These are phyloP conservation scores for Melastoma candidum DNA, from an alignment of 441 rosid genomes.

Conservation along the genomic window DNA sequence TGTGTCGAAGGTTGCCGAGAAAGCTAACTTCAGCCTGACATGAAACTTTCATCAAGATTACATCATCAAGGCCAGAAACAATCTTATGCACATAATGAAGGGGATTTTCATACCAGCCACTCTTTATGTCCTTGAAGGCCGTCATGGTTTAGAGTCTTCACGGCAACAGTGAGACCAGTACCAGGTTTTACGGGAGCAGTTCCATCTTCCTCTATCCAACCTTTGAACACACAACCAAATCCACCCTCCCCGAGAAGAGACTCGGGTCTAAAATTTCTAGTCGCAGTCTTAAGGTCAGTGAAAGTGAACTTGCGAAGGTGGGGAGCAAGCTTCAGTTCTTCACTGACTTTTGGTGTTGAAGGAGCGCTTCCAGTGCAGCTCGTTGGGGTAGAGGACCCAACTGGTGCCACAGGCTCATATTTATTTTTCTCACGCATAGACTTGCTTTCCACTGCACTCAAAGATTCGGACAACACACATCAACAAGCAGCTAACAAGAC, in stretches of 20 bases:
- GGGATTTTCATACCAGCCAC: constrained; percentile 38
- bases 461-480: too few relatives aligned
- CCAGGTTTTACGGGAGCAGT: constrained; percentile 67
- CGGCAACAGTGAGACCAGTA: constrained; percentile 54
- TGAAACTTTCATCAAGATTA: neutral
- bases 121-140: constrained; percentile 68
- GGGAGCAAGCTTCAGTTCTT: constrained; percentile 46
- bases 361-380: constrained; percentile 29
- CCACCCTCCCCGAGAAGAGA: too few relatives aligned
- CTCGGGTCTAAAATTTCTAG: too few relatives aligned
- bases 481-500: too few relatives aligned
- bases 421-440: neutral
- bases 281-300: too few relatives aligned
- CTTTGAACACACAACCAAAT: too few relatives aligned
- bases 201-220: constrained; percentile 42
- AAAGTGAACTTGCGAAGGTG: constrained; percentile 21
- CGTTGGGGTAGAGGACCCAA: constrained; percentile 16
- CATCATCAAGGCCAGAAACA: too few relatives aligned
- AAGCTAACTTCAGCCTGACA: constrained; percentile 53
- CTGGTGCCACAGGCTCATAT: neutral
- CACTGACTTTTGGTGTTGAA: constrained; percentile 38
- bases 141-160: constrained; percentile 47
- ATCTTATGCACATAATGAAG: too few relatives aligned
- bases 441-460: neutral
- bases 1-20: constrained; percentile 54